A percentile compares a stretch with the other conserved stretches of the same genome.
phyloP scores from a whole-genome alignment of 1,284 basidiomycete genomes.

The Boletus nobilissimus region DNA sequence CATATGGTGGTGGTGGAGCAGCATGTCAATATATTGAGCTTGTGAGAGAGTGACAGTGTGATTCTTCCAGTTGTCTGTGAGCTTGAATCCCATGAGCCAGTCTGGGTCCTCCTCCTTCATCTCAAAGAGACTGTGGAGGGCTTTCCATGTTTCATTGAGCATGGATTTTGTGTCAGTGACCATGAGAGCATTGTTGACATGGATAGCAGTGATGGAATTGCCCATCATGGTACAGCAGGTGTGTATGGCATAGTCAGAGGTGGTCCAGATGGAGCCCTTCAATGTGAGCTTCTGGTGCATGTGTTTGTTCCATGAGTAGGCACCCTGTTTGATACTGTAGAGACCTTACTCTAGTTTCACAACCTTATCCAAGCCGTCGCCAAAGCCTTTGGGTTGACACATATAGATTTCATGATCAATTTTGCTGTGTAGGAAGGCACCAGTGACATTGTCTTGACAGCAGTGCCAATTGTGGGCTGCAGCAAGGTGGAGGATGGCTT shows the following conservation, averaged over 20 bases:
- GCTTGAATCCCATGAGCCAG: too few relatives aligned
- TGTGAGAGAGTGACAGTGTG: background rate
- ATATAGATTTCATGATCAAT: background rate
- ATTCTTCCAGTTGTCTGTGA: background rate
- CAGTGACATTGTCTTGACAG: background rate
- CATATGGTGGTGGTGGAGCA: background rate
- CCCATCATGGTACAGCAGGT: too few relatives aligned
- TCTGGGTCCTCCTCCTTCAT: too few relatives aligned
- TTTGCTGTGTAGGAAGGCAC: background rate
- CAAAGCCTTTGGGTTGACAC: background rate
- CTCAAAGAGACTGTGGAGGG: too few relatives aligned
- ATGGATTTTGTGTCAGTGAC: too few relatives aligned
- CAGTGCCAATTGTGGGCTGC: background rate
- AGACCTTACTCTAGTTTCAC: background rate
- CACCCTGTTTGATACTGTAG: background rate
- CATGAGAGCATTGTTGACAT: too few relatives aligned
- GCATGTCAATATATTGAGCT: background rate
- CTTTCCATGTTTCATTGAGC: too few relatives aligned
- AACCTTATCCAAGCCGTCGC: background rate
- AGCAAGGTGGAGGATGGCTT: conserved; percentile 25
- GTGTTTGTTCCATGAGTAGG: background rate
- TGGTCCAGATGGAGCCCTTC: background rate
- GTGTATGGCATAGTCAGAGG: too few relatives aligned
- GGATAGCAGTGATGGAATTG: too few relatives aligned
- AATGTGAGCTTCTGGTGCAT: background rate